Evolutionary conservation across 106 monocot species (phyloP).

Genomic region (Cymbidium sinense): DNA sequence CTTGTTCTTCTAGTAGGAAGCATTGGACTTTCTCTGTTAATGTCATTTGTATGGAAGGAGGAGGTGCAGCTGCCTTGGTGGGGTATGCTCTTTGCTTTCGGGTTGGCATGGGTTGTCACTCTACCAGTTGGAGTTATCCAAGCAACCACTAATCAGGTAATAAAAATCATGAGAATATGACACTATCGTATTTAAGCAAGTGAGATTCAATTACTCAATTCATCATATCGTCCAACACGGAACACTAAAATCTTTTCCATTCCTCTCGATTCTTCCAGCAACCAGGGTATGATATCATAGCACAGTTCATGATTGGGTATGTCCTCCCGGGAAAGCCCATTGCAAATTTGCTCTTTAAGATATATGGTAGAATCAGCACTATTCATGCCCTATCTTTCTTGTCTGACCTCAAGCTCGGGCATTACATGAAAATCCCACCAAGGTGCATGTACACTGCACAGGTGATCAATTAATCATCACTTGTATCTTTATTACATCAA

Average conservation of each 20-base stretch:
- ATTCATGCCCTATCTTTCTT: slow-evolving; percentile 83
- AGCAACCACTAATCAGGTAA: slow-evolving; percentile 91
- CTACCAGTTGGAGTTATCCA: slow-evolving; percentile 89
- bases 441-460: slow-evolving; percentile 89
- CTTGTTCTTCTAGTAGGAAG: slow-evolving; percentile 60
- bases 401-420: slow-evolving; percentile 81
- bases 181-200: background rate
- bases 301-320: slow-evolving; percentile 84
- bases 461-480: slow-evolving; percentile 15
- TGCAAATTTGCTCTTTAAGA: slow-evolving; percentile 80
- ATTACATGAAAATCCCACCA: slow-evolving; percentile 96
- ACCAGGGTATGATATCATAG: slow-evolving; percentile 92
- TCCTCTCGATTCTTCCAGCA: slow-evolving; percentile 31
- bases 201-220: no score
- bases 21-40: slow-evolving; percentile 44
- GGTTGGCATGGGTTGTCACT: slow-evolving; percentile 73
- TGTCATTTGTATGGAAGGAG: slow-evolving; percentile 69
- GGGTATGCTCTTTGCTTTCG: slow-evolving; percentile 86
- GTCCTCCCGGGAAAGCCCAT: slow-evolving; percentile 79
- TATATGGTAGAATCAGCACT: slow-evolving; percentile 83
- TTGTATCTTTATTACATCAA: background rate
- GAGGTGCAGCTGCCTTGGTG: slow-evolving; percentile 92
- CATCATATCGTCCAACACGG: background rate
- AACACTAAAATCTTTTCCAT: background rate
- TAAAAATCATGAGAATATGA: slow-evolving; percentile 1